These are phyloP conservation scores for Populus tomentosa DNA, from an alignment of 441 rosid species.

Conservation along the genomic window DNA sequence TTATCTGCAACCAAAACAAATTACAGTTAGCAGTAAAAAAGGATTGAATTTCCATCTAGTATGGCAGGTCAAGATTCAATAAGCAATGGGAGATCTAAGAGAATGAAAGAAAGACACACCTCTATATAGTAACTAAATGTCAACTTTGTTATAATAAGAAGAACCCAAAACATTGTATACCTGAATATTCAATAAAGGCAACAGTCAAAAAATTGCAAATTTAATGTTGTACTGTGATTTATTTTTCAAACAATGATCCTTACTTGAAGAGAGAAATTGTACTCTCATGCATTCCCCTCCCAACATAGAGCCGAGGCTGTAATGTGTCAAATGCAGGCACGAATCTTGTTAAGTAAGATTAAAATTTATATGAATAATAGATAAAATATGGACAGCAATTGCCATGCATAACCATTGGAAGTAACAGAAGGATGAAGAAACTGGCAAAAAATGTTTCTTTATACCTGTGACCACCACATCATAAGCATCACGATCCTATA, in stretches of 20 bases:
- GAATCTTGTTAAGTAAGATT: constrained; percentile 4
- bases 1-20: constrained; percentile 58
- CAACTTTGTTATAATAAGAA: constrained; percentile 79
- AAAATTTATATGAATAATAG: background rate
- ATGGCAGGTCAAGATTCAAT: background rate
- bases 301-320: constrained; percentile 99
- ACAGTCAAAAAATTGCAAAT: constrained; percentile 14
- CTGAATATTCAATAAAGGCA: constrained; percentile 42
- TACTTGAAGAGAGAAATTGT: constrained; percentile 88
- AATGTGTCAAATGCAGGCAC: constrained; percentile 20
- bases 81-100: no score
- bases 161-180: constrained; percentile 96
- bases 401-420: background rate
- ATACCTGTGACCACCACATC: constrained; percentile 99
- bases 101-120: constrained; percentile 38
- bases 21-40: background rate
- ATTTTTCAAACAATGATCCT: constrained; percentile 23
- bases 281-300: constrained; percentile 88
- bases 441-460: background rate
- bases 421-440: background rate
- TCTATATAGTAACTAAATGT: constrained; percentile 96
- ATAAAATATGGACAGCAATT: background rate
- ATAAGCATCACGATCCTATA: constrained; percentile 84
- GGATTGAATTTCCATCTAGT: background rate
- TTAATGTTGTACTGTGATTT: background rate